Base-by-base conservation (phyloP, 2,329 filamentous ascomycete species). In the Microdochium trichocladiopsis region DNA sequence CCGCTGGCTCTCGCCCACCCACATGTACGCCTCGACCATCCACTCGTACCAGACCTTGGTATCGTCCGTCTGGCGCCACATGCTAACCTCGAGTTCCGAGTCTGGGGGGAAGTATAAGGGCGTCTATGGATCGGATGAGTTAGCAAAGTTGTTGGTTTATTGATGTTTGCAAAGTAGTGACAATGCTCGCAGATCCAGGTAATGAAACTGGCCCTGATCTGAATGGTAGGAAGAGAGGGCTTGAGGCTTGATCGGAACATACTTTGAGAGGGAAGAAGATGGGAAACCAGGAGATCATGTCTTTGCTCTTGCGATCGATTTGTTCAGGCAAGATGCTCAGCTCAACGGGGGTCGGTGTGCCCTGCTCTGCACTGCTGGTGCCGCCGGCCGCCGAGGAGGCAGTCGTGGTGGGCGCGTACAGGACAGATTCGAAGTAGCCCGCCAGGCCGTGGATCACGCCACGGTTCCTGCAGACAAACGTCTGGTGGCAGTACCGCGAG, bases 221-320 rank as follows among this genome's bases (percentile, higher is more conserved):
- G n/a, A n/a, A n/a, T n/a, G n/a, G n/a, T n/a, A n/a, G n/a, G n/a
- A 9, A 49, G 10, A 10, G 22, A 37, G 31, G 47, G 25, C 23
- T 43, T 36, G 23, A 28, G 23, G 25, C 28, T 23, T 10, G 48
- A 49, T 52, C 2, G 21, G 22, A 50, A 66, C 80, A 63, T 75
- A 92, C 91, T 83, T 94, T 95, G 14, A 99, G 73, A 0, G 95
- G 94, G 66, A 99, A 99, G 73, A 93, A 96, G 25, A 99, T 97
- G 1, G 94, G 94, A 67, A 99, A 99, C 94, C 94, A 99, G 52
- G 90, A 95, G 57, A 96, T 95, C 95, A 99, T 99, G 62, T 95
- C 92, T 65, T 87, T 88, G 76, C 91, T 96, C 80, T 97, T 97
- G 53, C 75, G 74, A 52, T 94, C 90, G 71, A 99, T 97, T 25